Base-by-base conservation (phyloP, 257 asterid species). In the Petunia secreta region DNA sequence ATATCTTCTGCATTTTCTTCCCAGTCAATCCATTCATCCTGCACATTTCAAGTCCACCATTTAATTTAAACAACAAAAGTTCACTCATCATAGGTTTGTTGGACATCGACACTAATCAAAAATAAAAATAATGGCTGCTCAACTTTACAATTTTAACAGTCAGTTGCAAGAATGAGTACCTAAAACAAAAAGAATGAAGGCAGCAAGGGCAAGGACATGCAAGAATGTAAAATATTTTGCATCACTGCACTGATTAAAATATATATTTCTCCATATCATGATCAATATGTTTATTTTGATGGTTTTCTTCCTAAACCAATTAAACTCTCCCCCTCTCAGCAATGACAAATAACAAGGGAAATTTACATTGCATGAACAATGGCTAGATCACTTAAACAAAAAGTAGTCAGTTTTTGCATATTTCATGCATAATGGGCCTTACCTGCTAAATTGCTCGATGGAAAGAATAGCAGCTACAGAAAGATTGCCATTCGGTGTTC, bases 21-120 rank as follows among this genome's bases (percentile, higher is more conserved):
- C 99, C 99, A 13, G 95, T 94, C 90, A 89, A 83, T 73, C 99
- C 98, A 64, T 92, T 94, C 98, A 94, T 92, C 97, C 99, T 96
- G 97, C 91, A 90, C 75, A 78, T 83, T 88, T 87, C 44, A 83
- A 14, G 16, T 75, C 62, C 58, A 81, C 3, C 46, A 36, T 74
- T 63, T 79, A 60, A 48, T 59, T 77, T 59, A 15, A 75, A 80
- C 74, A 78, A 83, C 81, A 48, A 34, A 25, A 25, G 34, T 34
- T 25, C 48, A 71, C 44, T 71, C 75, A 46, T 38, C 62, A 83
- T 36, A 71, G 46, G 76, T 44, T 83, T 69, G 64, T 25, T 37
- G 53, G 14, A 58, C 10, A 54, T 15, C 37, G 55, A 81, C 38
- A 84, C 82, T 38, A 55, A 40, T 50, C 39, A 37, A 16, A 48